These are phyloP conservation scores for Penicillium sp. DNA, from an alignment of 2,329 filamentous ascomycete genomes.

Conservation along the genomic window DNA sequence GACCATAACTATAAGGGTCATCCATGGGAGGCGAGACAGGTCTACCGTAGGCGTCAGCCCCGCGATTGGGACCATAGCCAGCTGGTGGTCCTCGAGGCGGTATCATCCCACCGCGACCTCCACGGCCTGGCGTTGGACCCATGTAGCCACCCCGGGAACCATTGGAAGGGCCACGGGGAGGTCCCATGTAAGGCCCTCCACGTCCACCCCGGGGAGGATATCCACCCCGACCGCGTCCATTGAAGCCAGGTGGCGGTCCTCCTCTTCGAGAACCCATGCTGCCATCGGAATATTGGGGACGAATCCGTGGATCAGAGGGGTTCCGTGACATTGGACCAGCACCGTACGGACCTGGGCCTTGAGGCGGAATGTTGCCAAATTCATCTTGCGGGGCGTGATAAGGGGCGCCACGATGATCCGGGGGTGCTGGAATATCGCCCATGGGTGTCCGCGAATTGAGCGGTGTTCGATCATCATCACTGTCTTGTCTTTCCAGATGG, in stretches of 20 bases:
- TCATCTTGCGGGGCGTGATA: constrained; percentile 39
- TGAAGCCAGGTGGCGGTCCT: constrained; percentile 44
- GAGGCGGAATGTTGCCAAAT: constrained; percentile 40
- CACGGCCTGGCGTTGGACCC: constrained; percentile 35
- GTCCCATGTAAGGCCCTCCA: constrained; percentile 39
- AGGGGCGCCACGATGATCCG: constrained; percentile 31
- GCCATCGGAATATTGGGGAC: constrained; percentile 49
- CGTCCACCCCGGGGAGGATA: constrained; percentile 49
- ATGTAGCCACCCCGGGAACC: constrained; percentile 46
- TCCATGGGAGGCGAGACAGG: constrained; percentile 26
- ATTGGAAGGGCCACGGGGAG: constrained; percentile 32
- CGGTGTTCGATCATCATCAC: constrained; percentile 44
- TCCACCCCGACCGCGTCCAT: constrained; percentile 56
- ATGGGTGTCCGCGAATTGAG: constrained; percentile 35
- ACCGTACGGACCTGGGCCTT: constrained; percentile 29
- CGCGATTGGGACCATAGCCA: constrained; percentile 46
- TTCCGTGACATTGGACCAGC: constrained; percentile 37
- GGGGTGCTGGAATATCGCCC: constrained; percentile 26
- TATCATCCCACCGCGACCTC: constrained; percentile 43
- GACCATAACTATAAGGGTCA: constrained; percentile 26
- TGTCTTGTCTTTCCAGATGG: constrained; percentile 30
- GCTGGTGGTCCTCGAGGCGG: constrained; percentile 39
- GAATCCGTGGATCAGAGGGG: constrained; percentile 44
- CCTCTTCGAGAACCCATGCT: constrained; percentile 45
- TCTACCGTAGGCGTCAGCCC: constrained; percentile 38